Evolutionary conservation across 1,139 yeast species (phyloP).

Genomic region (Taphrina betulina): DNA sequence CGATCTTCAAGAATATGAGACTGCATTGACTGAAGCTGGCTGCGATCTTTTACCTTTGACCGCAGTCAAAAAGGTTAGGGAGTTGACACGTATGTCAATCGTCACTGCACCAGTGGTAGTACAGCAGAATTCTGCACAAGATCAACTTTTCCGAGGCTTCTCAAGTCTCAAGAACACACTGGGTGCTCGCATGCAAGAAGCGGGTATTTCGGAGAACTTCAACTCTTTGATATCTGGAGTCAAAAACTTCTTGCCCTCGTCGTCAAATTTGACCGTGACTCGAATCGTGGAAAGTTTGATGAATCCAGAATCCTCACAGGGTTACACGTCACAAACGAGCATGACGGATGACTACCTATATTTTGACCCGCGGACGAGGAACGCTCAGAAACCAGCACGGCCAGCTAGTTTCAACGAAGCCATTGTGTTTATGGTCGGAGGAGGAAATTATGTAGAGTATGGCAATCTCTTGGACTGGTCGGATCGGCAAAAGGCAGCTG

Average conservation of each 20-base stretch:
- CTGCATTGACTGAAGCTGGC: conserved; percentile 59
- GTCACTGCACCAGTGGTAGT: conserved; percentile 38
- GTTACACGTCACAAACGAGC: conserved; percentile 22
- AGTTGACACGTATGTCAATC: conserved; percentile 63
- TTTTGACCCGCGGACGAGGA: conserved; percentile 86
- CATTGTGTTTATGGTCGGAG: conserved; percentile 89
- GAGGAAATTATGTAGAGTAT: conserved; percentile 92
- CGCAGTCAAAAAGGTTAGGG: conserved; percentile 74
- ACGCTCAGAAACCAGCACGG: conserved; percentile 43
- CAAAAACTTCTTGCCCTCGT: conserved; percentile 81
- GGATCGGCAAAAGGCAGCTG: conserved; percentile 35
- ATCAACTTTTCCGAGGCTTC: conserved; percentile 63
- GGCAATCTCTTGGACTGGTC: conserved; percentile 93
- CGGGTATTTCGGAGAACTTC: conserved; percentile 76
- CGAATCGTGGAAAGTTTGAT: conserved; percentile 78
- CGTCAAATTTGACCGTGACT: conserved; percentile 83
- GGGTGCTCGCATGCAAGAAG: conserved; percentile 53
- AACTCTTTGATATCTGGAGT: conserved; percentile 86
- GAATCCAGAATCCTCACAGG: conserved; percentile 19
- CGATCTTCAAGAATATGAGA: conserved; percentile 66
- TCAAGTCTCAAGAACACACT: conserved; percentile 50
- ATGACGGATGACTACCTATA: conserved; percentile 83
- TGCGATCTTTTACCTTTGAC: conserved; percentile 64
- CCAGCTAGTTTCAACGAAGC: conserved; percentile 86
- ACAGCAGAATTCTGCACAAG: conserved; percentile 36